Evolutionary conservation across 306 rosid genomes (phyloP).

Genomic region (Sicyos baderoa): DNA sequence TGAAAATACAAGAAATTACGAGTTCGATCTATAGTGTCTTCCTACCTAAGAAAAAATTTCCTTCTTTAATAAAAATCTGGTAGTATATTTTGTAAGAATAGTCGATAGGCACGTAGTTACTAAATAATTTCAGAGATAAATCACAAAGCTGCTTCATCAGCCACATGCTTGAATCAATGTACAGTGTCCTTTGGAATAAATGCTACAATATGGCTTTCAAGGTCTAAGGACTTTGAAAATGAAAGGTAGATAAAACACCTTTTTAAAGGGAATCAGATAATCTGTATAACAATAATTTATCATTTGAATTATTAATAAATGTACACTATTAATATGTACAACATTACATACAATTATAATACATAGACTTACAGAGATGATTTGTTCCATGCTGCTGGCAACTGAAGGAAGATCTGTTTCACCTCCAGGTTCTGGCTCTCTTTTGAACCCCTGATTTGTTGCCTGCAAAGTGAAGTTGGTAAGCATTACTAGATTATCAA

Average conservation of each 20-base stretch:
- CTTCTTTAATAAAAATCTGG: too few species aligned
- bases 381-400: conserved; percentile 81
- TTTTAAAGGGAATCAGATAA: conserved; percentile 8
- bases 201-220: neutral
- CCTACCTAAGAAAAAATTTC: too few species aligned
- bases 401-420: conserved; percentile 62
- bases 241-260: neutral
- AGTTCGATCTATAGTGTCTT: too few species aligned
- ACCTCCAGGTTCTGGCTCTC: conserved; percentile 46
- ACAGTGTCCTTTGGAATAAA: too few species aligned
- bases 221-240: neutral
- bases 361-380: conserved; percentile 15
- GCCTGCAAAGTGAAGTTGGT: conserved; percentile 22
- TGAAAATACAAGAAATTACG: too few species aligned
- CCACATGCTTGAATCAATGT: too few species aligned
- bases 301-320: conserved; percentile 11
- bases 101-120: too few species aligned
- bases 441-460: conserved; percentile 25
- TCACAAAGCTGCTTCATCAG: too few species aligned
- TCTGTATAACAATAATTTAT: conserved; percentile 27
- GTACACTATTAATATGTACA: conserved; percentile 23
- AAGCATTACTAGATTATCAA: neutral
- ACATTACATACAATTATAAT: conserved; percentile 58
- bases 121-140: too few species aligned
- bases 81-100: too few species aligned